Conservation (phyloP, 2,329 filamentous ascomycete genomes). For the Capronia coronata region DNA sequence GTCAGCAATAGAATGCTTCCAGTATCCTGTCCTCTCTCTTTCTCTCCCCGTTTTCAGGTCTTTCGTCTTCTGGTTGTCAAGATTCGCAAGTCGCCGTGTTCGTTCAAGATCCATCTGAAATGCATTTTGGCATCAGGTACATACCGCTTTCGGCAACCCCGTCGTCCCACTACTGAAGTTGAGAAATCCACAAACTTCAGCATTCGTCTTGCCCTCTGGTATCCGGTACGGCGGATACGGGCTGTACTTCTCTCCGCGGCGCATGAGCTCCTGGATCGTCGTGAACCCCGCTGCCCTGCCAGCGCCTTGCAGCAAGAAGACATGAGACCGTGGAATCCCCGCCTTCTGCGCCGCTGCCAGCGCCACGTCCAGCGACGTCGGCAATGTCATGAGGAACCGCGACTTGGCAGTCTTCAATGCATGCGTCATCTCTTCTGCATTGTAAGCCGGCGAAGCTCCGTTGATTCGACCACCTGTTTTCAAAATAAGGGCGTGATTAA, state of each 20-base stretch:
- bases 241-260: constrained; percentile 29
- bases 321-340: constrained; percentile 46
- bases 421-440: constrained; percentile 62
- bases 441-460: constrained; percentile 60
- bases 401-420: constrained; percentile 53
- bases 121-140: constrained; percentile 9
- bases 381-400: constrained; percentile 53
- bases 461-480: constrained; percentile 48
- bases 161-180: constrained; percentile 74
- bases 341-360: constrained; percentile 48
- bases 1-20: no score
- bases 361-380: constrained; percentile 50
- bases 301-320: constrained; percentile 52
- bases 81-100: no score
- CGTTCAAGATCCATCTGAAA: no score
- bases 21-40: no score
- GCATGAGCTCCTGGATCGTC: constrained; percentile 34
- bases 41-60: no score
- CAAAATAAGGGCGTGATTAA: no score
- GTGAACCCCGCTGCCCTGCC: constrained; percentile 45
- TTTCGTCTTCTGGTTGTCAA: no score
- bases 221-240: constrained; percentile 42
- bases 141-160: constrained; percentile 73
- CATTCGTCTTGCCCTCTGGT: constrained; percentile 48
- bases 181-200: constrained; percentile 41